These are phyloP conservation scores for Pittosporum tobira DNA, from an alignment of 129 eudicot genomes.

Conservation along the genomic window DNA sequence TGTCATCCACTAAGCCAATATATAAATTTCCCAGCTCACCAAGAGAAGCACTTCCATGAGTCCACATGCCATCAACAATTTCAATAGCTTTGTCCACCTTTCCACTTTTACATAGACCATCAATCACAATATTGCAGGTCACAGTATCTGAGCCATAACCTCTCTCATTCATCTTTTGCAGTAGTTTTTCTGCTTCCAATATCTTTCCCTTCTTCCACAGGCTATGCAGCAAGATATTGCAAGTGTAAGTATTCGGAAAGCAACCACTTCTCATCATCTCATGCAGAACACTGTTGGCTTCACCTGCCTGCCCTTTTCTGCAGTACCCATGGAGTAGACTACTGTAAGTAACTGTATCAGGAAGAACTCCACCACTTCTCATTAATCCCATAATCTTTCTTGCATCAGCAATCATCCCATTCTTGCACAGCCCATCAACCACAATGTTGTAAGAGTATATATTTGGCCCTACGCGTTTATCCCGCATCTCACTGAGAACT, in stretches of 20 bases:
- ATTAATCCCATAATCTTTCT: conserved; percentile 54
- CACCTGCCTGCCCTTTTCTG: conserved; percentile 49
- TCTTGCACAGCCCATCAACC: conserved; percentile 57
- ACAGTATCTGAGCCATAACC: conserved; percentile 55
- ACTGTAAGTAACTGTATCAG: conserved; percentile 67
- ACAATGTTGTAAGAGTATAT: conserved; percentile 50
- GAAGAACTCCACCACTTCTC: conserved; percentile 46
- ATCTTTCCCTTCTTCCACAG: conserved; percentile 77
- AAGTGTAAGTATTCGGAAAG: conserved; percentile 58
- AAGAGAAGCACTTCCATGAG: conserved; percentile 56
- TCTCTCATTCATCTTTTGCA: conserved; percentile 76
- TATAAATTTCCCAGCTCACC: conserved; percentile 43
- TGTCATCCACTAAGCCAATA: conserved; percentile 33
- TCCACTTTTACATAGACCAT: conserved; percentile 73
- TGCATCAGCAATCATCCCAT: conserved; percentile 70
- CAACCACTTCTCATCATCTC: conserved; percentile 55
- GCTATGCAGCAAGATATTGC: conserved; percentile 78
- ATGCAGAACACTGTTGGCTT: conserved; percentile 47
- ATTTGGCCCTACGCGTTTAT: conserved; percentile 41
- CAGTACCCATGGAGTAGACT: conserved; percentile 78
- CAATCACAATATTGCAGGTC: conserved; percentile 80
- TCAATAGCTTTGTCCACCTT: conserved; percentile 74
- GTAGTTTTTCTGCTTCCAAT: conserved; percentile 65
- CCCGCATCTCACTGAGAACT: conserved; percentile 58
- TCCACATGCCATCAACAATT: conserved; percentile 68